phyloP scores from a whole-genome alignment of 208 protist genomes.

The Leishmania braziliensis region DNA sequence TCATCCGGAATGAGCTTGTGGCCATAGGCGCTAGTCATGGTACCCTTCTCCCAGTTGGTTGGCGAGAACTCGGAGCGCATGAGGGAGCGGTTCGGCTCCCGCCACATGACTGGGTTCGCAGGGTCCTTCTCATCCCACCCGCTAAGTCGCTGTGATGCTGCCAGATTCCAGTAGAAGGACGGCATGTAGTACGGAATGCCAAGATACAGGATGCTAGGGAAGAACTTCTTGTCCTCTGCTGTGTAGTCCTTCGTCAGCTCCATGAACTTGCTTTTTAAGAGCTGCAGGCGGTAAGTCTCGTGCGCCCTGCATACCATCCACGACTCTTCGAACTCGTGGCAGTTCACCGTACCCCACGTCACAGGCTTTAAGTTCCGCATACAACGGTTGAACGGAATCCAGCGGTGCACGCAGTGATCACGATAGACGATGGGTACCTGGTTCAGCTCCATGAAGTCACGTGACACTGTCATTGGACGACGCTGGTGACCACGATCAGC shows the following conservation, averaged over 20 bases:
- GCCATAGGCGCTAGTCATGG: conserved; percentile 82
- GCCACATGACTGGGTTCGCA: conserved; percentile 86
- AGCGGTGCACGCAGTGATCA: conserved; percentile 91
- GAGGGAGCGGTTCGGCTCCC: conserved; percentile 86
- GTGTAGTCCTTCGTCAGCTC: conserved; percentile 92
- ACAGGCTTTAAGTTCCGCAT: conserved; percentile 86
- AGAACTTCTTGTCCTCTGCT: conserved; percentile 90
- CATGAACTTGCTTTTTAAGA: conserved; percentile 92
- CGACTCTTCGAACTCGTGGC: conserved; percentile 89
- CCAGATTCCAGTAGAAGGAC: conserved; percentile 85
- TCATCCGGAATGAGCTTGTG: conserved; percentile 88
- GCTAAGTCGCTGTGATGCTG: conserved; percentile 83
- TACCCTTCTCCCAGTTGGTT: conserved; percentile 89
- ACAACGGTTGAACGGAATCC: conserved; percentile 84
- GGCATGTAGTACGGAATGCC: conserved; percentile 81
- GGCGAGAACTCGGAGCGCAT: conserved; percentile 90
- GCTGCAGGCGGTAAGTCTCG: conserved; percentile 87
- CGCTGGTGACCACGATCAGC: conserved; percentile 91
- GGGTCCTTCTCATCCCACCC: conserved; percentile 91
- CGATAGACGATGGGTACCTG: conserved; percentile 86
- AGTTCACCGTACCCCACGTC: conserved; percentile 86
- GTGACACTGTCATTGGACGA: conserved; percentile 87
- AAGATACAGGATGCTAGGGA: conserved; percentile 84
- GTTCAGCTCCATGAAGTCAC: conserved; percentile 89
- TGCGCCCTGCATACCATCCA: conserved; percentile 90